Evolutionary conservation across 768 basidiomycete species (phyloP), one percentile per base, ranked within the genome.

Genomic region (Scleroderma citrinum): DNA sequence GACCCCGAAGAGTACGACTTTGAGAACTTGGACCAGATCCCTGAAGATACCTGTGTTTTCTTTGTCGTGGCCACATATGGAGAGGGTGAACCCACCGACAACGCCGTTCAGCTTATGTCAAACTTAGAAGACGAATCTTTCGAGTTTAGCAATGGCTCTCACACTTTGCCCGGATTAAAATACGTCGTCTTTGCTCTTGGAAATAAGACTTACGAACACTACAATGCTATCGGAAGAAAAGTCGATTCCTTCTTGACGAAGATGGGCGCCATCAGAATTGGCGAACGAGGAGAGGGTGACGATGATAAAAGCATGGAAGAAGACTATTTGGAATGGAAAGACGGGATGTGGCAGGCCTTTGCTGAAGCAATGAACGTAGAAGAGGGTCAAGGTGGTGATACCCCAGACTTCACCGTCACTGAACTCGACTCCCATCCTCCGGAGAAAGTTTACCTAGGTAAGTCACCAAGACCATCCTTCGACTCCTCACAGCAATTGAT

Each of bases 301-400:
- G 95, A 99, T 62, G 96, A 99, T 70, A 96, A 96, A 76, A 92
- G 88, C 63, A 97, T 99, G 94, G 95, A 99, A 67, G 95, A 99
- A 72, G 95, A 99, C 68, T 99, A 98, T 66, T 80, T 99, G 12
- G 93, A 91, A 59, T 99, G 95, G 95, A 99, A 98, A 68, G 95
- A 99, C 62, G 78, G 76, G 57, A 94, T 98, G 93, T 98, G 93
- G 89, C 84, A 87, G 16, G 82, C 83, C 5, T 90, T 98, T 52
- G 77, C 92, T n/a, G 66, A 75, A 48, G 78, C 78, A 19, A 78
- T 97, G 78, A 77, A 78, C 46, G 92, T 96, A 44, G 94, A 97
- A 67, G 96, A 97, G 66, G 95, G 96, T 32, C 93, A 93, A 57
- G 92, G 92, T 45, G 93, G 91, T 44, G 95, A 99, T 63, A 81